Conservation (phyloP, 441 rosid genomes). For the Bocquillonia castaneifolia region DNA sequence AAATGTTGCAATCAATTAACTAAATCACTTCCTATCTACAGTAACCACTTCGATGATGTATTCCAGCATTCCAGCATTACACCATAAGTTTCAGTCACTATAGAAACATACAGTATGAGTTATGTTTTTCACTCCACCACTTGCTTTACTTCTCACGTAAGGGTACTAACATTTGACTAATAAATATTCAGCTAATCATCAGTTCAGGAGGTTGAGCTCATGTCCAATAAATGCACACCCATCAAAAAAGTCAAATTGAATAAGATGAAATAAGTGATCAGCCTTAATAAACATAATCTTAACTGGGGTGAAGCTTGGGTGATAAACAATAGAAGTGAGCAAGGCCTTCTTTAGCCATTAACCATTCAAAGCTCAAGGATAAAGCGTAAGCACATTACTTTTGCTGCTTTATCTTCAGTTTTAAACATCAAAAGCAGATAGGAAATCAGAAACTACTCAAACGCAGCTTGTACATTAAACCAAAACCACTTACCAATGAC, state of each 20-base stretch:
- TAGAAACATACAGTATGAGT: no score
- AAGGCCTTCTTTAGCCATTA: background rate
- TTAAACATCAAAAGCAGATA: background rate
- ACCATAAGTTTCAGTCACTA: background rate
- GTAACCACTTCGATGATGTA: background rate
- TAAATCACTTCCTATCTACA: conserved; percentile 4
- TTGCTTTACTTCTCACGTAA: no score
- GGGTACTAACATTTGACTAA: no score
- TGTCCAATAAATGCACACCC: background rate
- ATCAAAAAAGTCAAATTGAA: background rate
- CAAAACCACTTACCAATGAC: no score
- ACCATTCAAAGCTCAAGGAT: background rate
- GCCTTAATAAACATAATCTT: background rate
- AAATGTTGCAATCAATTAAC: background rate
- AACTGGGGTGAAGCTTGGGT: no score
- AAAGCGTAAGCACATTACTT: background rate
- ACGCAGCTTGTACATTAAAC: no score
- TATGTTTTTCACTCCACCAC: background rate
- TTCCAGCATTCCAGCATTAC: background rate
- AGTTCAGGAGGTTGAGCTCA: background rate
- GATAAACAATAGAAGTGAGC: background rate
- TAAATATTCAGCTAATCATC: background rate
- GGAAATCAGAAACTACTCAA: background rate
- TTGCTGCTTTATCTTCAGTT: background rate
- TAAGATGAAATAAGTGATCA: background rate